These are phyloP conservation scores for Vitis amurensis DNA, from an alignment of 164 flowering plant species.

Conservation along the genomic window DNA sequence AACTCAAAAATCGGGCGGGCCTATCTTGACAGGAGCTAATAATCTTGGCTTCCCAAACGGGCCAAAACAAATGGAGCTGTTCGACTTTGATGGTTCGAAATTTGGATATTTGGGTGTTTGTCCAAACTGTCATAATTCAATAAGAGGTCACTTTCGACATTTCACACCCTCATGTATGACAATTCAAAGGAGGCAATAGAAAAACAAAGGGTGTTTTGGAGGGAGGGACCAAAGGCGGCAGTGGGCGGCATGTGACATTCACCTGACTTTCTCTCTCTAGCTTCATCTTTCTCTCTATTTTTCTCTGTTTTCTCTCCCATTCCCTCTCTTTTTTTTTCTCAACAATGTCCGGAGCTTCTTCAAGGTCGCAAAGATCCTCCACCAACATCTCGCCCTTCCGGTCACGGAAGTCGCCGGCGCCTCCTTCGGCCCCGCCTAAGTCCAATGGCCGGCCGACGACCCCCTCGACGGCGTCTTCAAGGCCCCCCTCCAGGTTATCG, in stretches of 20 bases:
- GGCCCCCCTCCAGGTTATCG: conserved; percentile 12
- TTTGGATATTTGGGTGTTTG: no score
- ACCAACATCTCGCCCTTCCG: conserved; percentile 58
- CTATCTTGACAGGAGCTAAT: no score
- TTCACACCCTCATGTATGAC: no score
- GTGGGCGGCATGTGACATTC: conserved; percentile 23
- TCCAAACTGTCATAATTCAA: no score
- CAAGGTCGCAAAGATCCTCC: conserved; percentile 48
- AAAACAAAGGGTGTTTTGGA: no score
- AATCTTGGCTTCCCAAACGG: no score
- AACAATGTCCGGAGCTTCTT: conserved; percentile 17
- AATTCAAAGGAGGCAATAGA: no score
- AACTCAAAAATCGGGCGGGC: no score
- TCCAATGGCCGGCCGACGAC: conserved; percentile 28
- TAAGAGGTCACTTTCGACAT: no score
- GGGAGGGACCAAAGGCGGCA: conserved; percentile 3
- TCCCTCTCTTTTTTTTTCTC: conserved; percentile 8
- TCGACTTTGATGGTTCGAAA: no score
- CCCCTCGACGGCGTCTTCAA: conserved; percentile 21
- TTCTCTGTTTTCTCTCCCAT: conserved; percentile 1
- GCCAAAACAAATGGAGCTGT: no score
- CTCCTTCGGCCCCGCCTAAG: conserved; percentile 16
- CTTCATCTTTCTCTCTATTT: neutral
- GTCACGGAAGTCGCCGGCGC: conserved; percentile 41
- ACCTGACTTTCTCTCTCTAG: conserved; percentile 6